Evolutionary conservation across 345 rosid species (phyloP), one percentile per base, ranked within the genome.

Genomic region (Eucalyptus sideroxylon): DNA sequence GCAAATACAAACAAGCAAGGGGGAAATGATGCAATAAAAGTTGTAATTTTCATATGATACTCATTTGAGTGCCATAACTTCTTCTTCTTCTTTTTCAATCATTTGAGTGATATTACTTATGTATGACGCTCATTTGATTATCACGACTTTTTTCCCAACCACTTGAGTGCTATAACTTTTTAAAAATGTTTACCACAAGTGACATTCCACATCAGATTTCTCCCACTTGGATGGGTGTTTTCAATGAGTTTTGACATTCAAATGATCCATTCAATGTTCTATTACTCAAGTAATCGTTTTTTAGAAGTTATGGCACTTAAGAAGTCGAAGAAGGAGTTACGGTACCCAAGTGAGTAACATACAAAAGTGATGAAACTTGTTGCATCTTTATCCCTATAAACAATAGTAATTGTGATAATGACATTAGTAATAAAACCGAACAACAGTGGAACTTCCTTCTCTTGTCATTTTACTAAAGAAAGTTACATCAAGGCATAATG

Each of bases 101-200:
- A 56, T 23, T 56, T 56, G 62, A 23, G 62, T 56, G 62, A 23
- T 24, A 9, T 56, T 4, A 56, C 30, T 23, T 56, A 21, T 24
- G 11, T 9, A 56, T 0, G 11, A 0, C 12, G 4, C 12, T 56
- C 27, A 23, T 0, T 23, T 56, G 27, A 23, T 23, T 56, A 24
- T 56, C 27, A 56, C 23, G 0, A 56, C 30, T 9, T 56, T 56
- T 55, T 56, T 56, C 6, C 30, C 3, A 0, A 10, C 26, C 3
- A 56, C 27, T 56, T 23, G 62, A 56, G 13, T 0, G 6, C 27
- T 8, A 23, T 56, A 56, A 56, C 3, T 21, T 56, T 56, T 56
- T 56, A 4, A 23, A 56, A 56, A 56, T 9, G 62, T 23, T 56
- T 1, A 23, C 12, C 11, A 56, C 11, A 56, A 56, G 62, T 56